A percentile compares a stretch with the other conserved stretches of the same genome.
These are phyloP conservation scores for Malbranchea cinnamomea DNA, from an alignment of 2,329 filamentous ascomycete genomes.

Conservation along the genomic window DNA sequence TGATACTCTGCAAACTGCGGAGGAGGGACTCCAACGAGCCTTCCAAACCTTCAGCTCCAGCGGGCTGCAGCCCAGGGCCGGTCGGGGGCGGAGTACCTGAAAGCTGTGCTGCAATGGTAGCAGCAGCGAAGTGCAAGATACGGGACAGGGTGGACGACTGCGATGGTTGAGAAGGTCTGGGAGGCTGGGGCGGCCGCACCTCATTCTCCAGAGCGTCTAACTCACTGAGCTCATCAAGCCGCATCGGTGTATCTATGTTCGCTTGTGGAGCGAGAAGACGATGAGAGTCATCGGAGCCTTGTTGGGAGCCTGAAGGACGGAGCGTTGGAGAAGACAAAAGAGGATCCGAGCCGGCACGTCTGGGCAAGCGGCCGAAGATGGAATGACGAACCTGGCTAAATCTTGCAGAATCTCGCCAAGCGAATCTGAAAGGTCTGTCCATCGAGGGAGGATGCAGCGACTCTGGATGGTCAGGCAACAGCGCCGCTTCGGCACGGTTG, in stretches of 20 bases:
- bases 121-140: constrained; percentile 47
- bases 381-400: constrained; percentile 30
- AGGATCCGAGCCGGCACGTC: constrained; percentile 13
- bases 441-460: constrained; percentile 15
- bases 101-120: constrained; percentile 48
- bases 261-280: constrained; percentile 21
- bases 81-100: constrained; percentile 45
- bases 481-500: constrained; percentile 21
- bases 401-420: constrained; percentile 26
- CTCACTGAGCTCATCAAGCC: constrained; percentile 26
- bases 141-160: constrained; percentile 35
- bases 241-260: constrained; percentile 26
- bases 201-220: constrained; percentile 29
- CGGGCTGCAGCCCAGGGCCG: constrained; percentile 39
- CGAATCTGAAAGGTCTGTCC: constrained; percentile 17
- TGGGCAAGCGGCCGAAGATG: constrained; percentile 25
- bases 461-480: constrained; percentile 17
- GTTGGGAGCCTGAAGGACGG: constrained; percentile 16
- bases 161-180: constrained; percentile 14
- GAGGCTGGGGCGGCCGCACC: constrained; percentile 11
- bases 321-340: constrained; percentile 15
- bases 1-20: constrained; percentile 46
- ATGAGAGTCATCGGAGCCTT: constrained; percentile 20
- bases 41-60: constrained; percentile 42
- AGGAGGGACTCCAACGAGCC: constrained; percentile 50